Base-by-base conservation (phyloP, 2,329 filamentous ascomycete species). In the Fusarium oxysporum region DNA sequence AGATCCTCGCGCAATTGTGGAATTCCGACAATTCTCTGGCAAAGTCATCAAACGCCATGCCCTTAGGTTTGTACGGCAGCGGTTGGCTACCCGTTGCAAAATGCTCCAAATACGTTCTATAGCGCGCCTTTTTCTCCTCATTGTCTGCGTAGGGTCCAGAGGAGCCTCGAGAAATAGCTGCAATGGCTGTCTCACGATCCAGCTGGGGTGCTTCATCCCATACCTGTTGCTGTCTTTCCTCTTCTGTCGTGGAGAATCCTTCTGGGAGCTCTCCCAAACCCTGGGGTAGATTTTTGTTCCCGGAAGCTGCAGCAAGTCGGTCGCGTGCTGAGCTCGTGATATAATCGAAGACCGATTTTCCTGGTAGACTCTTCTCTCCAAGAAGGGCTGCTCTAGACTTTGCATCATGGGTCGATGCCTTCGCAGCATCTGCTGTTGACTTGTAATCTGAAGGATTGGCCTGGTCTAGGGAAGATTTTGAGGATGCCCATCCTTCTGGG, bases 321-420 rank as follows among this genome's bases (percentile, higher is more conserved):
- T 96, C 92, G 69, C 96, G 91, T 7, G 93, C 90, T 38, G 92
- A 88, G 0, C 93, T 87, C 0, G 93, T 93, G 73, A 99, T 88
- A 81, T 93, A 99, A 82, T 98, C 95, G 80, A 98, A 99, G 6
- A 99, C 91, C 0, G 96, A 98, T 83, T 98, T 98, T 1, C 94
- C 94, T 0, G 95, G 95, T 1, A 98, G 85, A 40, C 76, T 71
- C 43, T 89, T 86, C 83, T 98, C 96, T 40, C 95, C 95, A 3
- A 98, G 86, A 2, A 97, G 86, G 8, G 90, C 90, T 17, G 95
- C 95, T 70, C 96, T 90, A 45, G 92, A 86, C 78, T 90, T 92
- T 1, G 94, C 91, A 79, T 97, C 91, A 13, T 97, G 86, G 2
- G 86, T 90, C 0, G 94, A 96, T 5, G 89, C 85, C 81, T 92